Evolutionary conservation across 352 stramenopile species (phyloP), one percentile per base, ranked within the genome.

Genomic region (Globisporangium radiosum): DNA sequence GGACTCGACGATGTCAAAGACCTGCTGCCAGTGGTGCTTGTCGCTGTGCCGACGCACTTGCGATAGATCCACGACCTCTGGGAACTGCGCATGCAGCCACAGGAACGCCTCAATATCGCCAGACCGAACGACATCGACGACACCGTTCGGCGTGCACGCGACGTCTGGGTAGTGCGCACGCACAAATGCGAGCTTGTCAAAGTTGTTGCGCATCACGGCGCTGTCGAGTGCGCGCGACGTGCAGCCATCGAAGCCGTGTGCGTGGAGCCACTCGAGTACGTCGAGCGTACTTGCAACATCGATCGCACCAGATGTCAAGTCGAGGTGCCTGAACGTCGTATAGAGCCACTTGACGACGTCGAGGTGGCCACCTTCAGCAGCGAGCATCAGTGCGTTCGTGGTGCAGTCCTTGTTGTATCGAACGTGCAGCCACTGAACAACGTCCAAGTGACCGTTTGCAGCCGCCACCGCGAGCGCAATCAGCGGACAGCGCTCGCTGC

Each of bases 301-400:
- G 19, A 53, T 53, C 1, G 47, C 47, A 13, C 5, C 19, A n/a
- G 47, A 33, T 14, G 55, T 36, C 47, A 47, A 53, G 39, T 62
- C 39, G 1, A 33, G 7, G 1, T 47, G 25, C 19, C 19, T 25
- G 15, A 56, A 25, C 5, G 47, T 63, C 14, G 5, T 25, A 33
- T 63, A 38, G 9, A 63, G 19, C 57, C 57, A 63, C 51, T 44
- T 37, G 51, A 63, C 25, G 10, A 57, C 49, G 13, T 60, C 37
- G 13, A 54, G 47, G 7, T 60, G 55, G 17, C 55, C 51, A 15
- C 33, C 51, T 36, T 56, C 36, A 0, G 51, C 53, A 40, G 53
- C 53, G 11, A 58, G 39, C 42, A 50, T 40, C 3, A 13, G 50
- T 4, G 59, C 49, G 14, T 52, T 56, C 17, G 40, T n/a, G 0